Base-by-base conservation (phyloP, 192 early-diverging fungal species). In the Lobosporangium transversale region DNA sequence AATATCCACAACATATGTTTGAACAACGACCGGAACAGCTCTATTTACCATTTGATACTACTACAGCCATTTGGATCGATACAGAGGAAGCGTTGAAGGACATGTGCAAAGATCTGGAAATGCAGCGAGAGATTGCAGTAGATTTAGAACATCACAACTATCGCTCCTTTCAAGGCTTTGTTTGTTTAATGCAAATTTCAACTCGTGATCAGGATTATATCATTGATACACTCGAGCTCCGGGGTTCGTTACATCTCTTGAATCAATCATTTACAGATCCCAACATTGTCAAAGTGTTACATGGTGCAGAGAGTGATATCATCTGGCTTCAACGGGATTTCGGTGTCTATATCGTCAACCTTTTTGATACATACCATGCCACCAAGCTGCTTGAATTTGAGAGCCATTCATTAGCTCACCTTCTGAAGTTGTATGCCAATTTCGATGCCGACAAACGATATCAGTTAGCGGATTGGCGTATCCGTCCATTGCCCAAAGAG, bases 271-370 rank as follows among this genome's bases (percentile, higher is more conserved):
- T 98, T 44, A 90, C 96, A 0, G 88, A 99, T 71, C 96, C 98
- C 14, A 78, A 80, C 8, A 90, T 92, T 30, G 81, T 95, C 79
- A 99, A 99, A 78, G 91, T 86, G 8, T 84, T 99, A 32, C 98
- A 99, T 69, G 98, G 98, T 75, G 97, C 98, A n/a, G 93, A 97
- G 21, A 87, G 79, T 79, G 98, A 99, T 87, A 89, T 99, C 20
- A 75, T 89, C 54, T 99, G 98, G 98, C 84, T 99, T 57, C 98
- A 99, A 80, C 87, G 92, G 21, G 98, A 99, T 65, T 98, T 99
- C 80, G 96, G 95, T 26, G 80, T 97, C 8, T 99, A 99, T 61
- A 79, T 99, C 43, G 98, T 99, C 6, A 93, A 94, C 43, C 73
- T 99, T 18, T 98, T 98, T 75, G 98, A 99, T 80, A 99, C 98